A percentile compares a stretch with the other conserved stretches of the same genome.
phyloP scores from a whole-genome alignment of 805 yeast species.

The Debaryomyces hansenii region DNA sequence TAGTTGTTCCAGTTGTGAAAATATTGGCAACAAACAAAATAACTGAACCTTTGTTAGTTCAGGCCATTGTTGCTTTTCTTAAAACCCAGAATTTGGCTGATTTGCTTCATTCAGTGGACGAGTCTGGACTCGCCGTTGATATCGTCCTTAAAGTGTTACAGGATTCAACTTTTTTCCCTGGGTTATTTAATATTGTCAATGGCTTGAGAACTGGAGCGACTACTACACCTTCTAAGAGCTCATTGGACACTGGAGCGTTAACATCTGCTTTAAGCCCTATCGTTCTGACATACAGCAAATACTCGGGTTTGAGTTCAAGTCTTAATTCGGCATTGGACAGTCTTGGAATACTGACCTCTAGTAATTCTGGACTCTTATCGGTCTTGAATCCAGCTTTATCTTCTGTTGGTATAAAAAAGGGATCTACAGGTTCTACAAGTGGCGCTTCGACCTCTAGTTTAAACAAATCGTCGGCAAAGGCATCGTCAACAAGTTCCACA shows the following conservation, averaged over 20 bases:
- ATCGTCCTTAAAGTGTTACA: slow-evolving; percentile 16
- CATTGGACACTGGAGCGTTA: slow-evolving; percentile 10
- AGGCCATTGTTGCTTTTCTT: slow-evolving; percentile 22
- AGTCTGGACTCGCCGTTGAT: slow-evolving; percentile 27
- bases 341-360: not conserved
- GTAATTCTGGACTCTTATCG: not conserved
- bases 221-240: slow-evolving; percentile 8
- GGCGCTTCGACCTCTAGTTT: slow-evolving; percentile 1
- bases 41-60: slow-evolving; percentile 24
- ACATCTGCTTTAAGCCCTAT: slow-evolving; percentile 8
- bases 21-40: slow-evolving; percentile 19
- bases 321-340: not conserved
- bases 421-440: not conserved
- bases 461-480: not conserved
- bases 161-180: slow-evolving; percentile 16
- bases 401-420: slow-evolving; percentile 9
- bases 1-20: slow-evolving; percentile 19
- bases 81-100: slow-evolving; percentile 19
- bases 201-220: slow-evolving; percentile 15
- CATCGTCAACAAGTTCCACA: not conserved
- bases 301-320: not conserved
- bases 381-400: slow-evolving; percentile 12
- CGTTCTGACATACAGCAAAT: slow-evolving; percentile 6
- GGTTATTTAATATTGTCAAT: slow-evolving; percentile 13
- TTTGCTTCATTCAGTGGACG: slow-evolving; percentile 22